These are phyloP conservation scores for Letharia lupina DNA, from an alignment of 495 filamentous ascomycete genomes.

Conservation along the genomic window DNA sequence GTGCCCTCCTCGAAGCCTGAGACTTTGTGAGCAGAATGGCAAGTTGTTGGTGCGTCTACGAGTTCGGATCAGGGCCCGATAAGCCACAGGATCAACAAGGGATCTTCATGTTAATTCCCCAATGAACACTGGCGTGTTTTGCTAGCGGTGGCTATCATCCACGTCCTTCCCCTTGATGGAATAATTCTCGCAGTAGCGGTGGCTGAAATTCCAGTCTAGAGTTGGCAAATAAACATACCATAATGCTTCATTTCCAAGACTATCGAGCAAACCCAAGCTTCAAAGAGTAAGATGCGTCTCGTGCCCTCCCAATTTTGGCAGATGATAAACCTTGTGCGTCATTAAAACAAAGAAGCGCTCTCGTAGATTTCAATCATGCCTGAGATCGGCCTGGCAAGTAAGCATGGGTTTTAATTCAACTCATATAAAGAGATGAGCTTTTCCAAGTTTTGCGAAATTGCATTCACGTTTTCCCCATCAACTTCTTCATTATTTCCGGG, in stretches of 20 bases:
- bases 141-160: neutral
- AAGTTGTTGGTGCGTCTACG: neutral
- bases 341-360: neutral
- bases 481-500: neutral
- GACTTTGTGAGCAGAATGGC: neutral
- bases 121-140: neutral
- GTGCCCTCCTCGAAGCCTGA: neutral
- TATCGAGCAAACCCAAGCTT: neutral
- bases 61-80: neutral
- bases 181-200: slow-evolving; percentile 1
- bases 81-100: slow-evolving; percentile 13
- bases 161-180: neutral
- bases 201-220: neutral
- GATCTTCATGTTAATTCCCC: neutral
- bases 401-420: neutral
- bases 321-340: slow-evolving; percentile 7
- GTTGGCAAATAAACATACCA: too few species aligned
- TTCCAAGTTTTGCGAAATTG: slow-evolving; percentile 20
- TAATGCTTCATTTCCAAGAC: slow-evolving; percentile 1
- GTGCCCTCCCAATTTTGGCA: neutral
- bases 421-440: slow-evolving; percentile 19
- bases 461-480: slow-evolving; percentile 3
- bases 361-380: neutral
- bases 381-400: neutral
- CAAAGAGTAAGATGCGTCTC: neutral